A percentile compares a stretch with the other conserved stretches of the same genome.
Evolutionary conservation across 176 grass and related monocot genomes (phyloP).

Genomic region (Lolium rigidum): DNA sequence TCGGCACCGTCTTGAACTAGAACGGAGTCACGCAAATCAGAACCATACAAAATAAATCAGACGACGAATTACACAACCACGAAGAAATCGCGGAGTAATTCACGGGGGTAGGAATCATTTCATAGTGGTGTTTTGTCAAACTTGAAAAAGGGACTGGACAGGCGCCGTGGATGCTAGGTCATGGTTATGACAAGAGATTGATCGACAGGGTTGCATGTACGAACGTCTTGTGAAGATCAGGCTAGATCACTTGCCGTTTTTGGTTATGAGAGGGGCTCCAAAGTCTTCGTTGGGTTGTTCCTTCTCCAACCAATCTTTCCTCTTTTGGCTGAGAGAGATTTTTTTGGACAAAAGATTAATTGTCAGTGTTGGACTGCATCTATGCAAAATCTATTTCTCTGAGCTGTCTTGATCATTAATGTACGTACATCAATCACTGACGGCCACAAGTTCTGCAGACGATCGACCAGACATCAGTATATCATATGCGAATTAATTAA

Average conservation of each 20-base stretch:
- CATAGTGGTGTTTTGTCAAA: slow-evolving; percentile 48
- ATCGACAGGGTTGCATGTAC: slow-evolving; percentile 38
- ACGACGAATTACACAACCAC: not conserved
- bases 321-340: slow-evolving; percentile 30
- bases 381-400: slow-evolving; percentile 22
- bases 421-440: slow-evolving; percentile 22
- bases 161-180: slow-evolving; percentile 47
- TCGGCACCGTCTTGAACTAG: not conserved
- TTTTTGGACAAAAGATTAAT: slow-evolving; percentile 27
- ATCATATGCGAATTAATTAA: not conserved
- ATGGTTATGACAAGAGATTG: slow-evolving; percentile 25
- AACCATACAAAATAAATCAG: not conserved
- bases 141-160: slow-evolving; percentile 39
- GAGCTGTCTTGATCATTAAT: slow-evolving; percentile 40
- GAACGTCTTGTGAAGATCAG: slow-evolving; percentile 25
- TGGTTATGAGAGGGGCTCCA: slow-evolving; percentile 9
- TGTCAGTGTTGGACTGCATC: slow-evolving; percentile 32
- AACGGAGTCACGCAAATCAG: not conserved
- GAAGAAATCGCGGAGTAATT: not conserved
- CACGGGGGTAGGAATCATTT: not conserved
- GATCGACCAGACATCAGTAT: not conserved
- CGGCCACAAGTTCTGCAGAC: not conserved
- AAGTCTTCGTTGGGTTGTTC: slow-evolving; percentile 32
- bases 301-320: slow-evolving; percentile 42
- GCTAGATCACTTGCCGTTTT: slow-evolving; percentile 43